phyloP scores from a whole-genome alignment of 768 basidiomycete species.

The Auricularia heimuer region DNA sequence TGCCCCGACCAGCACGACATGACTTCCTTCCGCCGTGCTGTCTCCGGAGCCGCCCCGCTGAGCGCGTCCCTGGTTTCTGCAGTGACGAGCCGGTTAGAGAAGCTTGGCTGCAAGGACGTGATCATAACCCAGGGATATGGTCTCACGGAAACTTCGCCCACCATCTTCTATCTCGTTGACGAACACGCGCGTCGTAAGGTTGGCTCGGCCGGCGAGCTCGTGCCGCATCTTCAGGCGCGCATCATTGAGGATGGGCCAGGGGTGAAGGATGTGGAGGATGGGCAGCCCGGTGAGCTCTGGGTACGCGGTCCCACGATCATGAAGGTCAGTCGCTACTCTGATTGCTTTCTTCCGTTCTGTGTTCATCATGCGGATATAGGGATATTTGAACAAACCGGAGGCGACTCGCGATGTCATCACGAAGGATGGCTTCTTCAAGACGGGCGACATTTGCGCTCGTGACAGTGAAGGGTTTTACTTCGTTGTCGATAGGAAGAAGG shows the following conservation, averaged over 20 bases:
- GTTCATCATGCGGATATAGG: constrained; percentile 21
- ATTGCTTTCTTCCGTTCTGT: no score
- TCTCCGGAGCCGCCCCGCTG: constrained; percentile 76
- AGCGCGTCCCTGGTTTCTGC: constrained; percentile 50
- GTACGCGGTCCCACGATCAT: constrained; percentile 67
- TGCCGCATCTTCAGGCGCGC: constrained; percentile 69
- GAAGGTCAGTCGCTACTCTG: constrained; percentile 39
- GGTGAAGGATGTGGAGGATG: constrained; percentile 37
- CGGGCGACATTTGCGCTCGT: constrained; percentile 69
- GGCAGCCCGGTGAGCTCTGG: constrained; percentile 74
- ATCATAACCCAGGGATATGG: constrained; percentile 46
- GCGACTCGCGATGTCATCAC: constrained; percentile 67
- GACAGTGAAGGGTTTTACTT: constrained; percentile 64
- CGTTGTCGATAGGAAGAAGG: constrained; percentile 57
- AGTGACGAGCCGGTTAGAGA: constrained; percentile 30
- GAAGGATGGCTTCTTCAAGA: constrained; percentile 75
- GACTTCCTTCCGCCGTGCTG: constrained; percentile 42
- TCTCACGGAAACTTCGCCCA: constrained; percentile 76
- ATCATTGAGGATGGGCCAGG: constrained; percentile 53
- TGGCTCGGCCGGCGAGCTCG: constrained; percentile 51
- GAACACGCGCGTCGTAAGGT: constrained; percentile 37
- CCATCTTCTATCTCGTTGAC: constrained; percentile 44
- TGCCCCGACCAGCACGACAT: constrained; percentile 54
- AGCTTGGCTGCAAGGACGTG: constrained; percentile 8
- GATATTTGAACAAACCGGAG: constrained; percentile 61